A percentile compares a stretch with the other conserved stretches of the same genome.
Evolutionary conservation across 225 moss, liverwort and hornwort genomes (phyloP).

Genomic region (Anthoceros angustus): DNA sequence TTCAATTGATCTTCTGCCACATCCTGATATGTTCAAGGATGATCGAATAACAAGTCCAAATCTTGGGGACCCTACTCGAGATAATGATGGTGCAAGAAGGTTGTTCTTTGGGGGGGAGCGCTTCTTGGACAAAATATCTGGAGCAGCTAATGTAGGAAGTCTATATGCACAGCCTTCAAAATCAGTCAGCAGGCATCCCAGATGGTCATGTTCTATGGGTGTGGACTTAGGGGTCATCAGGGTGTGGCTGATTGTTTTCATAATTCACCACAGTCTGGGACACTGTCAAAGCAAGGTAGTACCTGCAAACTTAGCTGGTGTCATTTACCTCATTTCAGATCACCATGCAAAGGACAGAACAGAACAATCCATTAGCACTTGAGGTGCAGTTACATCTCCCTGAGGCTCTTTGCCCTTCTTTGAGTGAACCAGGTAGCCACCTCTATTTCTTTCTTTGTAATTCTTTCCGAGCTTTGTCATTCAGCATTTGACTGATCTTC

Average conservation of each 20-base stretch:
- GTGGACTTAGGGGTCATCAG: not conserved
- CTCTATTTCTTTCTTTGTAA: too few species aligned
- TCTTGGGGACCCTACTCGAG: constrained; percentile 41
- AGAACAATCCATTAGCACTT: constrained; percentile 70
- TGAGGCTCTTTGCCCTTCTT: constrained; percentile 71
- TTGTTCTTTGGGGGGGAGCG: constrained; percentile 96
- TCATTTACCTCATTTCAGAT: constrained; percentile 33
- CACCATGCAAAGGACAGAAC: constrained; percentile 81
- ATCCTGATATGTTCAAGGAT: constrained; percentile 98
- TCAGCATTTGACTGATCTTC: not conserved
- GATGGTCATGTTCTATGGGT: not conserved
- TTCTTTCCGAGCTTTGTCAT: too few species aligned
- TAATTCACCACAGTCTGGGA: not conserved
- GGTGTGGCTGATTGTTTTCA: not conserved
- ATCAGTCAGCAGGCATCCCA: not conserved
- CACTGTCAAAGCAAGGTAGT: not conserved
- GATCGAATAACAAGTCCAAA: constrained; percentile 54
- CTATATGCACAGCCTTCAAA: not conserved
- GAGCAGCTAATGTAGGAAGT: constrained; percentile 59
- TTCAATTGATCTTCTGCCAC: constrained; percentile 88
- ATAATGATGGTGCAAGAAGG: constrained; percentile 74
- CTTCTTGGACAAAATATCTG: constrained; percentile 84
- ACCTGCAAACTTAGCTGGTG: not conserved
- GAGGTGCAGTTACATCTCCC: constrained; percentile 87
- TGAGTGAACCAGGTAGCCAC: constrained; percentile 83